A percentile compares a stretch with the other conserved stretches of the same genome.
These are phyloP conservation scores for Cnidoscolus chayamansa DNA, from an alignment of 441 rosid genomes.

Conservation along the genomic window DNA sequence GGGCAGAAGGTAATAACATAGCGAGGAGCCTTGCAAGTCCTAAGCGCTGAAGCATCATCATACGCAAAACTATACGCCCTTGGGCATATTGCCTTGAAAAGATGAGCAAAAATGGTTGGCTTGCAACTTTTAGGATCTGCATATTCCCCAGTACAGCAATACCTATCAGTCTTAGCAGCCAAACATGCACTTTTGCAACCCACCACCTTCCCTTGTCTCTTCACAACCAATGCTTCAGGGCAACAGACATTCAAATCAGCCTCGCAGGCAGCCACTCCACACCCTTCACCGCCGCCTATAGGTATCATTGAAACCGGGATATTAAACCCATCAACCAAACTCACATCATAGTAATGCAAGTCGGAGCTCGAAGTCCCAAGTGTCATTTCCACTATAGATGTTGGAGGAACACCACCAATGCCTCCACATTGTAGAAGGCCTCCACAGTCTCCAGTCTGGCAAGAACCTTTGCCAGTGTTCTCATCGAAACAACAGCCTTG, in stretches of 20 bases:
- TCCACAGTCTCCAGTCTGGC: slow-evolving; percentile 55
- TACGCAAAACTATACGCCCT: slow-evolving; percentile 56
- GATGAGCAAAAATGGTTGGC: slow-evolving; percentile 46
- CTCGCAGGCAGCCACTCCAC: slow-evolving; percentile 57
- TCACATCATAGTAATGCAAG: slow-evolving; percentile 60
- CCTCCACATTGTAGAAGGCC: slow-evolving; percentile 51
- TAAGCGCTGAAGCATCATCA: slow-evolving; percentile 59
- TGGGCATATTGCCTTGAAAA: slow-evolving; percentile 64
- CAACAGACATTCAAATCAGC: slow-evolving; percentile 52
- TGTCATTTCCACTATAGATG: slow-evolving; percentile 65
- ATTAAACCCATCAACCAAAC: slow-evolving; percentile 68
- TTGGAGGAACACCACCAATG: slow-evolving; percentile 51
- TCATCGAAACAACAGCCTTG: slow-evolving; percentile 56
- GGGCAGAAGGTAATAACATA: slow-evolving; percentile 66
- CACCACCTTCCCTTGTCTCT: slow-evolving; percentile 45
- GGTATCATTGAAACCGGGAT: slow-evolving; percentile 56
- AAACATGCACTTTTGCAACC: slow-evolving; percentile 71
- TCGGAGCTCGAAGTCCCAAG: slow-evolving; percentile 44
- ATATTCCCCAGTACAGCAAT: slow-evolving; percentile 60
- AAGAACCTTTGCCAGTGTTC: slow-evolving; percentile 35
- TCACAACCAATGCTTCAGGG: slow-evolving; percentile 45
- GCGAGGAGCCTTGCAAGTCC: slow-evolving; percentile 50
- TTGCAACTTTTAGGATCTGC: slow-evolving; percentile 46
- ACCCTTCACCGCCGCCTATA: slow-evolving; percentile 48
- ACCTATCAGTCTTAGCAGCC: slow-evolving; percentile 49